Evolutionary conservation across 805 yeast genomes (phyloP), one percentile per base, ranked within the genome.

Genomic region (Candida hispaniensis): DNA sequence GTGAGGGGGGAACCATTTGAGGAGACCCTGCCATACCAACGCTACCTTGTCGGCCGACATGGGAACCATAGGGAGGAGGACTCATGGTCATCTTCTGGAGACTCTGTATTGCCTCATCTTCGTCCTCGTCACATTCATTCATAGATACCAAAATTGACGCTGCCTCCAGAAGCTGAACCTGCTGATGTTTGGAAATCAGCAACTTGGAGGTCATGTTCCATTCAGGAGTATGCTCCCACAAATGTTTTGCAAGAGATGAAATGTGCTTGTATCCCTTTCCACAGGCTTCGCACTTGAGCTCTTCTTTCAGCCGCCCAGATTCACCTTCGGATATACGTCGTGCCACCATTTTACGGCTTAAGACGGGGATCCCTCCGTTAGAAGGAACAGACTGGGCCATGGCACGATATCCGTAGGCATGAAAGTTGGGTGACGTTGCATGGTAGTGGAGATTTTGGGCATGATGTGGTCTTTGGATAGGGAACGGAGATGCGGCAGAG

Each of bases 211-310:
- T 83, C 53, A 77, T 76, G 48, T 74, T 79, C 94, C 94, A 82
- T 52, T 83, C 94, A 0, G 94, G 93, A 0, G 94, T 82, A 54
- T 82, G 94, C 51, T 82, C 94, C 94, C 94, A 82, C 23, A 82
- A 58, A 58, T 81, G 93, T 55, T 81, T 81, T 2, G 93, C 91
- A 41, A 81, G 64, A n/a, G 86, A 76, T 1, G 85, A 75, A 5
- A 82, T 78, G 58, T 82, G 94, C 53, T 81, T 83, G 54, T 82
- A 82, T 14, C 91, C 93, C 55, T 82, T 82, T 3, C 94, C 94
- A 49, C 94, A 82, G 4, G 91, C 82, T 55, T 83, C 93, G 60
- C 94, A 82, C 49, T 75, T 75, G 44, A 82, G 66, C 50, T 79
- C 86, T 51, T 82, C 93, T 54, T 81, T 82, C 30, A 79, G 63